phyloP scores from a whole-genome alignment of 2,329 filamentous ascomycete species.

The Colletotrichum sp. region DNA sequence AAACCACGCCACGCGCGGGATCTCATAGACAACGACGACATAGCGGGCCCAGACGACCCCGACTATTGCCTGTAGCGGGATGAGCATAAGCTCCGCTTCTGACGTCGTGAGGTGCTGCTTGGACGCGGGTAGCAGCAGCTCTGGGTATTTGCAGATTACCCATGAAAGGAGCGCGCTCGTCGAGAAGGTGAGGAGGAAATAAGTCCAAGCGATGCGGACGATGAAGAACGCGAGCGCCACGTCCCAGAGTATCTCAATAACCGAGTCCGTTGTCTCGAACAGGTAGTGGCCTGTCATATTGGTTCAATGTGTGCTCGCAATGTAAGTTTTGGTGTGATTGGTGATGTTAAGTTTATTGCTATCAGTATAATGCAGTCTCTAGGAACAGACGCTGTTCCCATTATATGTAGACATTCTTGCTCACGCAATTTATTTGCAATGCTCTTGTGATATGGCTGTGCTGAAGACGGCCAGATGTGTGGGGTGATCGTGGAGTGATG shows the following conservation, averaged over 20 bases:
- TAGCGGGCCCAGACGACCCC: neutral
- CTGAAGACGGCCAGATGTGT: neutral
- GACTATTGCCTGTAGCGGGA: neutral
- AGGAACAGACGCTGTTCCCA: neutral
- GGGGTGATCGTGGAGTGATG: slow-evolving; percentile 14
- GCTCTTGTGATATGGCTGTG: neutral
- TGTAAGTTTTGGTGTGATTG: neutral
- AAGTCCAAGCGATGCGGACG: slow-evolving; percentile 33
- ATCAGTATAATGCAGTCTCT: neutral
- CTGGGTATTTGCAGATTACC: neutral
- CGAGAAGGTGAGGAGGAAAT: slow-evolving; percentile 31
- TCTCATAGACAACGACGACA: slow-evolving; percentile 1
- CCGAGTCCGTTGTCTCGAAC: slow-evolving; percentile 35
- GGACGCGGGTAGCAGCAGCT: neutral
- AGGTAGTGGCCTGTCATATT: slow-evolving; percentile 14
- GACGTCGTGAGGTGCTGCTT: neutral
- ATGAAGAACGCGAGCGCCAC: slow-evolving; percentile 39
- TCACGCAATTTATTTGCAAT: neutral
- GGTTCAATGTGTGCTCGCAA: neutral
- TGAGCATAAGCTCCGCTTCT: neutral
- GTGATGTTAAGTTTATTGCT: neutral
- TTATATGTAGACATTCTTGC: neutral
- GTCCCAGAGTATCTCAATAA: slow-evolving; percentile 42
- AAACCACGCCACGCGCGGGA: slow-evolving; percentile 14
- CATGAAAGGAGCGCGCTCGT: slow-evolving; percentile 23